Base-by-base conservation (phyloP, 139 green algal genomes). In the Zygnema circumcarinatum region DNA sequence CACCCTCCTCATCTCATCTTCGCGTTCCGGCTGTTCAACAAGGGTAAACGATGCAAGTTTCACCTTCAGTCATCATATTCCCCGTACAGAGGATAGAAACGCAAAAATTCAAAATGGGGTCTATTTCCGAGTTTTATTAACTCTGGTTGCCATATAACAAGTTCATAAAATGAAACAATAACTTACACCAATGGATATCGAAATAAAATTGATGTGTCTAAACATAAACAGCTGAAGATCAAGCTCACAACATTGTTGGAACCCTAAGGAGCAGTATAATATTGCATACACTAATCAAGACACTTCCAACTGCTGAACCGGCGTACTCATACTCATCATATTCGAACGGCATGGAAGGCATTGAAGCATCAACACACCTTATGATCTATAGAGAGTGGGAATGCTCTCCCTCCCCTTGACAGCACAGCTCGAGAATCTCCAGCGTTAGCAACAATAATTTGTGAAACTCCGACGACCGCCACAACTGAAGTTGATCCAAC, bases 371-470 rank as follows among this genome's bases (percentile, higher is more conserved):
- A n/a, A n/a, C 52, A 47, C 80, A 89, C 84, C 87, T 92, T 92
- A 74, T 92, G 88, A 33, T 92, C 89, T 32, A 42, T 68, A 68
- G 88, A 90, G 22, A 92, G 76, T 25, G 89, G 76, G 33, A 92
- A n/a, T 93, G 84, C 86, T 3, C 38, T 40, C 32, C 0, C 87
- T 29, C 80, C 80, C n/a, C 94, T 86, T 81, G 93, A 95, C 40
- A 98, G 84, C 68, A 98, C 94, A 2, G 94, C 95, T 3, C 96
- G 87, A 84, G 95, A 97, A 90, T 98, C 96, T 2, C 96, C 96
- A 31, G 94, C 92, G 79, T 98, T 97, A 3, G 94, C 96, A 0
- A 98, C 91, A 25, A 90, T 84, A 68, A 98, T 88, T n/a, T 83
- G 68, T 2, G 74, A 31, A 7, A 89, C 92, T 11, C 67, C 81